Evolutionary conservation across 2,329 filamentous ascomycete species (phyloP).

Genomic region (Cytospora paraplurivora): DNA sequence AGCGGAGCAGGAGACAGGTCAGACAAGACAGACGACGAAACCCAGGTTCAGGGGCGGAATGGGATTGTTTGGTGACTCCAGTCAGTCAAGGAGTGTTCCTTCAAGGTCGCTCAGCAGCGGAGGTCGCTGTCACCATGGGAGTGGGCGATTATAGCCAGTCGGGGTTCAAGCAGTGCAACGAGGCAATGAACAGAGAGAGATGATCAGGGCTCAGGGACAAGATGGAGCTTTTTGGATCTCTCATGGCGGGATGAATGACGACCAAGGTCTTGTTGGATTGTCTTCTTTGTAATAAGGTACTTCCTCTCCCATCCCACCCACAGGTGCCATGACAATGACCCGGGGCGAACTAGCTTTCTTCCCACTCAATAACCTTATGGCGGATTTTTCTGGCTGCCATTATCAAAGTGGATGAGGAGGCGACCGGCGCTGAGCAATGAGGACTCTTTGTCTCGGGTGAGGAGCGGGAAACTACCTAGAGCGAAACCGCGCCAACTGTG

Average conservation of each 20-base stretch:
- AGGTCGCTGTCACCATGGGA: conserved; percentile 23
- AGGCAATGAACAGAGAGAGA: conserved; percentile 4
- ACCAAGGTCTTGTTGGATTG: conserved; percentile 35
- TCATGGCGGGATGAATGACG: conserved; percentile 29
- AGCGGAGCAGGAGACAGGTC: conserved; percentile 21
- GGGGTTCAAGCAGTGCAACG: conserved; percentile 20
- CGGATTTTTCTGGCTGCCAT: conserved; percentile 26
- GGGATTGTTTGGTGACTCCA: conserved; percentile 16
- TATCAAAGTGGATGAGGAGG: conserved; percentile 29
- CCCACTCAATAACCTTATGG: conserved; percentile 33
- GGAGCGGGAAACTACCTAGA: conserved; percentile 46
- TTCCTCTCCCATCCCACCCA: conserved; percentile 27
- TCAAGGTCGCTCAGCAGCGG: conserved; percentile 9
- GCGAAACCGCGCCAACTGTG: conserved; percentile 31
- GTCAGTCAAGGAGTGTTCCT: conserved; percentile 9
- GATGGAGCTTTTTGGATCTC: conserved; percentile 19
- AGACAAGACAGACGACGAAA: conserved; percentile 15
- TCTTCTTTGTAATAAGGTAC: conserved; percentile 38
- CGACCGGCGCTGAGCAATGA: conserved; percentile 21
- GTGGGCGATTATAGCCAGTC: conserved; percentile 21
- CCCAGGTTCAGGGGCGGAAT: conserved; percentile 19
- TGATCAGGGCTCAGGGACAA: conserved; percentile 22
- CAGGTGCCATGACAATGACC: conserved; percentile 32
- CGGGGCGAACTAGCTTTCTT: conserved; percentile 18
- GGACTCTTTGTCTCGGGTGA: conserved; percentile 44